phyloP scores from a whole-genome alignment of 2,329 filamentous ascomycete species.

The Cytospora paraplurivora region DNA sequence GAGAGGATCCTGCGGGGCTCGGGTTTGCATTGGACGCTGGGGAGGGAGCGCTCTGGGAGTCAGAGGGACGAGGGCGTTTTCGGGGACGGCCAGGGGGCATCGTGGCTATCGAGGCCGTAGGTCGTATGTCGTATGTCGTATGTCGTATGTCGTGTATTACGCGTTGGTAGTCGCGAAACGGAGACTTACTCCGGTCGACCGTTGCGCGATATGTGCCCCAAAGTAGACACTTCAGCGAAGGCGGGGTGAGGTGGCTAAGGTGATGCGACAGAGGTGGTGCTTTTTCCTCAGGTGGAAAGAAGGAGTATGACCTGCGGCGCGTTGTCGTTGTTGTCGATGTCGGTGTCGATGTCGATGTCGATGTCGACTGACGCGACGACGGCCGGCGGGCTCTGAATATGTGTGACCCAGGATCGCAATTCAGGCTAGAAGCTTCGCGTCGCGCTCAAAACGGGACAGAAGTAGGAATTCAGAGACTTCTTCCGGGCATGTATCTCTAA shows the following conservation, averaged over 20 bases:
- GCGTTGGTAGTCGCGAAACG: background rate
- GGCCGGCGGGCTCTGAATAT: too few species aligned
- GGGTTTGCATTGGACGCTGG: background rate
- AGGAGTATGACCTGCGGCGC: background rate
- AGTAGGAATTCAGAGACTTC: too few species aligned
- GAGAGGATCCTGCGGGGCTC: conserved; percentile 7
- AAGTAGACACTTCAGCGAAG: background rate
- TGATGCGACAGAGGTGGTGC: background rate
- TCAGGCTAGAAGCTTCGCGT: too few species aligned
- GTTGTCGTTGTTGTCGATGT: background rate
- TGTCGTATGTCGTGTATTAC: background rate
- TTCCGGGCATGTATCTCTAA: too few species aligned
- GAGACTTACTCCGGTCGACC: background rate
- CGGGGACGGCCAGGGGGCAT: conserved; percentile 21
- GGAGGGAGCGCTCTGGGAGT: background rate
- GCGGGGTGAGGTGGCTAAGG: background rate
- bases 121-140: background rate
- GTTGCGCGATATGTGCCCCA: too few species aligned
- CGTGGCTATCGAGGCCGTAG: background rate
- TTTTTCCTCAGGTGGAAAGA: too few species aligned
- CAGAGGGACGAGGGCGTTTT: conserved; percentile 15
- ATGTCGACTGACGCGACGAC: too few species aligned
- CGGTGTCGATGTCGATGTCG: too few species aligned
- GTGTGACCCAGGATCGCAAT: too few species aligned
- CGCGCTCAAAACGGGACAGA: too few species aligned